Percentiles rank a stretch among this genome's conserved stretches.
These are phyloP conservation scores for Neurospora sp. DNA, from an alignment of 495 filamentous ascomycete genomes.

Conservation along the genomic window DNA sequence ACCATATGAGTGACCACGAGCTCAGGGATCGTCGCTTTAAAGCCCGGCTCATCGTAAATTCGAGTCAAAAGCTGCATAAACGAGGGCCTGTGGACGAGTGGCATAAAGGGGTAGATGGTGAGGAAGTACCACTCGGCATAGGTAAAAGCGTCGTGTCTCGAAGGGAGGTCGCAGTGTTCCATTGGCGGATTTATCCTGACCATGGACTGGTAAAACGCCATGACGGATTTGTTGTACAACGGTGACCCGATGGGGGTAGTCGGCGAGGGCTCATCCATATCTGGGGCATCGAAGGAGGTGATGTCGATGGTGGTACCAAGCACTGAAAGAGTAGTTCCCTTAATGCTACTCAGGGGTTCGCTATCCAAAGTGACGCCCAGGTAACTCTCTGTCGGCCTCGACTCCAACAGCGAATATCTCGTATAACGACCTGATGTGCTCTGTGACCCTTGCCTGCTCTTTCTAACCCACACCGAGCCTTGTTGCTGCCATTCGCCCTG, in stretches of 20 bases:
- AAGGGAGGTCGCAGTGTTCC: conserved; percentile 46
- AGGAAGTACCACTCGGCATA: conserved; percentile 66
- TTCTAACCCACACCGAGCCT: conserved; percentile 43
- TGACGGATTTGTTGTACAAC: conserved; percentile 58
- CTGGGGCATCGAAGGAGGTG: conserved; percentile 54
- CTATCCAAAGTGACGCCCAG: conserved; percentile 61
- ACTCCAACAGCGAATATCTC: conserved; percentile 19
- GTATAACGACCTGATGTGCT: conserved; percentile 7
- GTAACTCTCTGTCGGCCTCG: conserved; percentile 54
- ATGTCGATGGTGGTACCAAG: conserved; percentile 71
- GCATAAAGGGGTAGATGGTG: conserved; percentile 60
- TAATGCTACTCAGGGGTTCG: conserved; percentile 46
- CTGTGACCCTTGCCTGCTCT: conserved; percentile 7
- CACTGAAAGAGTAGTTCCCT: conserved; percentile 61
- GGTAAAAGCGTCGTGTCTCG: conserved; percentile 44
- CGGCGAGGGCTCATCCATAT: conserved; percentile 50
- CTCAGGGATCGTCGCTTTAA: no score
- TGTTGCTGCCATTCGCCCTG: conserved; percentile 34
- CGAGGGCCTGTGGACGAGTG: conserved; percentile 59
- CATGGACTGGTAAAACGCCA: conserved; percentile 51
- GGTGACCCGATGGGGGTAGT: conserved; percentile 30
- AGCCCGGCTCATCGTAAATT: conserved; percentile 53
- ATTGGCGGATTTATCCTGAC: conserved; percentile 48
- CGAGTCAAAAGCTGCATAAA: conserved; percentile 51
- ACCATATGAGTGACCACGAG: no score